These are phyloP conservation scores for Maudiozyma turicensis DNA, from an alignment of 805 yeast genomes.

Conservation along the genomic window DNA sequence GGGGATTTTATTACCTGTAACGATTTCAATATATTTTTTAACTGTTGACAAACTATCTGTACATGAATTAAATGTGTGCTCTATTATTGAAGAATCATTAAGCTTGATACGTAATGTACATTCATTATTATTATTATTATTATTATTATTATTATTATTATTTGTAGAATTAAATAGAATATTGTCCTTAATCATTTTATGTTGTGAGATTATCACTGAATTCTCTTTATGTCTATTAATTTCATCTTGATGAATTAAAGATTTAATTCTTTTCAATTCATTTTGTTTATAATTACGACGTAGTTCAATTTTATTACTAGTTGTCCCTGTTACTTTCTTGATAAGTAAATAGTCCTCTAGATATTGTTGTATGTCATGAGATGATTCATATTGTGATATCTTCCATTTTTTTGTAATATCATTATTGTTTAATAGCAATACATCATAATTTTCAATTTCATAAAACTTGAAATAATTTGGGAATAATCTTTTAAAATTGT, in stretches of 20 bases:
- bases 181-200: neutral
- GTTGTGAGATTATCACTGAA: neutral
- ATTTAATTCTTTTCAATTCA: neutral
- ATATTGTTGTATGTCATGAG: neutral
- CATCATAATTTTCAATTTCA: neutral
- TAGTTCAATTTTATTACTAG: too few species aligned
- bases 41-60: conserved; percentile 43
- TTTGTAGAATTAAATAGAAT: neutral
- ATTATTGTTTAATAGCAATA: neutral
- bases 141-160: neutral
- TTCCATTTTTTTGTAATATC: neutral
- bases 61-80: conserved; percentile 37
- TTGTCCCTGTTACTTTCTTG: neutral
- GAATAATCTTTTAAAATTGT: neutral
- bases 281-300: neutral
- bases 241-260: neutral
- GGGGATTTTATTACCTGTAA: conserved; percentile 35
- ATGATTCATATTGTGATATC: neutral
- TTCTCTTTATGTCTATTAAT: neutral
- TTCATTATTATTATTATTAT: neutral
- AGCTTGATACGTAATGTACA: conserved; percentile 48
- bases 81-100: conserved; percentile 53
- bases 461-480: neutral
- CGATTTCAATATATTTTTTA: conserved; percentile 44
- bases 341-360: neutral